Conservation (phyloP, 768 basidiomycete species). For the Lentinula aciculospora region DNA sequence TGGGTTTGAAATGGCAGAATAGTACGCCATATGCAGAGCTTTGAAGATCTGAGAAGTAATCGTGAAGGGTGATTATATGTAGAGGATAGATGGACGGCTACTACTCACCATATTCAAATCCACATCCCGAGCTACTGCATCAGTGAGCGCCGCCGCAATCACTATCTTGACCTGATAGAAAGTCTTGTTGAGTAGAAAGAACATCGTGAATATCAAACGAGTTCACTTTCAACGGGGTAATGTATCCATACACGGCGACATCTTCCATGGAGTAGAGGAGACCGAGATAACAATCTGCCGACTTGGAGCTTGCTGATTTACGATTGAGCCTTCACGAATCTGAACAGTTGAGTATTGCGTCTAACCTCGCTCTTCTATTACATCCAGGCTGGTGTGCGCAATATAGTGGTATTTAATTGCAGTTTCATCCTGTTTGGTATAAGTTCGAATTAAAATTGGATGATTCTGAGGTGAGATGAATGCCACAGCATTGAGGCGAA, state of each 20-base stretch:
- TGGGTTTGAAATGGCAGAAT: constrained; percentile 78
- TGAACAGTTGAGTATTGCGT: constrained; percentile 4
- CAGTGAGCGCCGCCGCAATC: constrained; percentile 71
- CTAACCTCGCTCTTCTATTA: constrained; percentile 88
- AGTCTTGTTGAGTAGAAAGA: neutral
- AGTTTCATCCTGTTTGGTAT: constrained; percentile 48
- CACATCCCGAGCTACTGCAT: constrained; percentile 73
- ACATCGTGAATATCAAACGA: neutral
- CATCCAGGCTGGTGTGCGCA: constrained; percentile 85
- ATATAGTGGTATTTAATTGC: constrained; percentile 85
- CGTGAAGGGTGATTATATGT: too few relatives aligned
- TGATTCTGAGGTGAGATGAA: constrained; percentile 84
- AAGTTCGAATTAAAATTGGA: constrained; percentile 73
- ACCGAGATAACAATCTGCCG: constrained; percentile 77
- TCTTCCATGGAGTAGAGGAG: constrained; percentile 90
- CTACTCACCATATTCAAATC: constrained; percentile 68
- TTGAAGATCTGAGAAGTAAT: constrained; percentile 73
- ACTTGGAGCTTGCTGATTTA: constrained; percentile 47
- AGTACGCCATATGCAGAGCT: constrained; percentile 85
- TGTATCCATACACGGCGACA: constrained; percentile 87
- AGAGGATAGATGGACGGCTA: neutral
- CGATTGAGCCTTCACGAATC: constrained; percentile 17
- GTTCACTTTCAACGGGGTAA: constrained; percentile 78
- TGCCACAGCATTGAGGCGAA: constrained; percentile 75
- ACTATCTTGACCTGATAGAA: constrained; percentile 48